phyloP scores from a whole-genome alignment of 2,329 filamentous ascomycete genomes.

The Mollisiaceae sp. region DNA sequence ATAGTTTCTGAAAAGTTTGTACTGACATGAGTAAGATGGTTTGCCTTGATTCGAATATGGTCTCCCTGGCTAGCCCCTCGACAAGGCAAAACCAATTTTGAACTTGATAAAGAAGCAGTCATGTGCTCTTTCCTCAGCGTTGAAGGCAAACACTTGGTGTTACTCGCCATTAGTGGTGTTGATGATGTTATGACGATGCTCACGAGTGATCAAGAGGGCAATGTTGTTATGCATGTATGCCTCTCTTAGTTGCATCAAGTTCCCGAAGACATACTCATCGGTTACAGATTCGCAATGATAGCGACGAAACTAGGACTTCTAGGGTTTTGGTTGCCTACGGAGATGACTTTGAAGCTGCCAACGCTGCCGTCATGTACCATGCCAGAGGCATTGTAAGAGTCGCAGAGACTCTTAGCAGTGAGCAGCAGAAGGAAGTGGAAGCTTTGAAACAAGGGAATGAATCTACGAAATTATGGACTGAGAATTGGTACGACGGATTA shows the following conservation, averaged over 20 bases:
- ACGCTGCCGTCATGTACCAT: constrained; percentile 85
- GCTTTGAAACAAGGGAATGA: constrained; percentile 53
- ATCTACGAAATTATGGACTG: constrained; percentile 65
- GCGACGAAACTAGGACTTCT: constrained; percentile 56
- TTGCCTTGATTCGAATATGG: constrained; percentile 80
- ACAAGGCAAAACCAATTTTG: constrained; percentile 72
- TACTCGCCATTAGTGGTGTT: constrained; percentile 79
- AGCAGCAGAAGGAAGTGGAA: constrained; percentile 53
- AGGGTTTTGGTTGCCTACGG: constrained; percentile 74
- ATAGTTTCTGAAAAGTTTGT: neutral
- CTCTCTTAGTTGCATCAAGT: neutral
- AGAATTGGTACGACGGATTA: constrained; percentile 90
- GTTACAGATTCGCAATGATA: constrained; percentile 69
- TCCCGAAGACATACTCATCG: constrained; percentile 25
- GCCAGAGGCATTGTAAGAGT: constrained; percentile 69
- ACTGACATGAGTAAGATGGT: constrained; percentile 62
- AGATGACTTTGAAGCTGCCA: constrained; percentile 73
- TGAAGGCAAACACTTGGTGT: constrained; percentile 75
- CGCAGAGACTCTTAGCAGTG: constrained; percentile 49
- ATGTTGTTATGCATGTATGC: constrained; percentile 68
- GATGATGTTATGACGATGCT: constrained; percentile 74
- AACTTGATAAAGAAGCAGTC: constrained; percentile 77
- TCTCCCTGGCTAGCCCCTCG: constrained; percentile 87
- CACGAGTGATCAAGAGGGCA: constrained; percentile 66
- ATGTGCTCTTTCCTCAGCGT: constrained; percentile 76